These are phyloP conservation scores for Blepharisma undulans DNA, from an alignment of 169 alveolate genomes.

Conservation along the genomic window DNA sequence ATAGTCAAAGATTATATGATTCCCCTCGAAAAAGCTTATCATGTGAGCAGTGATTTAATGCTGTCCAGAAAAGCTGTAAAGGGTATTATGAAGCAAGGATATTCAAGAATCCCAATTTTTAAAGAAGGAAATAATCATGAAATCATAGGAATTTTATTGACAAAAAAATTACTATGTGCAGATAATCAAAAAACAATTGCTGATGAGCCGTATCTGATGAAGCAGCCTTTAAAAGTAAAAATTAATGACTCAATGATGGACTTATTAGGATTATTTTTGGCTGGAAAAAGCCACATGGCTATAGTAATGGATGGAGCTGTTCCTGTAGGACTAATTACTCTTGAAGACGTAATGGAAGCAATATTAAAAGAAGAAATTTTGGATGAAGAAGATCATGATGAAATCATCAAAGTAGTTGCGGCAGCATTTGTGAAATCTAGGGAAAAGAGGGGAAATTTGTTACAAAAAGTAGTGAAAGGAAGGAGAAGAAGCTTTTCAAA, in stretches of 20 bases:
- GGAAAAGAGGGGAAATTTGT: not conserved
- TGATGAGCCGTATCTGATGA: conserved; percentile 38
- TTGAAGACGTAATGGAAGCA: conserved; percentile 56
- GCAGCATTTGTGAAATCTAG: not conserved
- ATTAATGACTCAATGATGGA: conserved; percentile 48
- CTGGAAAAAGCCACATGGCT: conserved; percentile 69
- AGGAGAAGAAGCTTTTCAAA: not conserved
- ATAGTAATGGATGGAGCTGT: conserved; percentile 27
- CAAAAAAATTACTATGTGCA: conserved; percentile 67
- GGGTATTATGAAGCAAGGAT: conserved; percentile 76
- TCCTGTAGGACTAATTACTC: conserved; percentile 52
- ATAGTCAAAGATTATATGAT: conserved; percentile 70
- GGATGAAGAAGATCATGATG: conserved; percentile 58
- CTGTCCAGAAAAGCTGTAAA: conserved; percentile 57
- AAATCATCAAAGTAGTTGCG: not conserved
- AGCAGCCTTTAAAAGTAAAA: conserved; percentile 49
- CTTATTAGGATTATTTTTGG: conserved; percentile 51
- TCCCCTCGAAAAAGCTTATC: conserved; percentile 66
- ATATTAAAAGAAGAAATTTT: conserved; percentile 52
- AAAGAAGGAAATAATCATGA: conserved; percentile 61
- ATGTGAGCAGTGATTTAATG: conserved; percentile 63
- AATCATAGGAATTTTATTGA: conserved; percentile 77
- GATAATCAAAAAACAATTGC: conserved; percentile 39
- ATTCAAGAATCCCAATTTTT: conserved; percentile 85
- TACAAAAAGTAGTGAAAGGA: not conserved